Evolutionary conservation across 495 filamentous ascomycete genomes (phyloP).

Genomic region (Daldinia caldariorum): DNA sequence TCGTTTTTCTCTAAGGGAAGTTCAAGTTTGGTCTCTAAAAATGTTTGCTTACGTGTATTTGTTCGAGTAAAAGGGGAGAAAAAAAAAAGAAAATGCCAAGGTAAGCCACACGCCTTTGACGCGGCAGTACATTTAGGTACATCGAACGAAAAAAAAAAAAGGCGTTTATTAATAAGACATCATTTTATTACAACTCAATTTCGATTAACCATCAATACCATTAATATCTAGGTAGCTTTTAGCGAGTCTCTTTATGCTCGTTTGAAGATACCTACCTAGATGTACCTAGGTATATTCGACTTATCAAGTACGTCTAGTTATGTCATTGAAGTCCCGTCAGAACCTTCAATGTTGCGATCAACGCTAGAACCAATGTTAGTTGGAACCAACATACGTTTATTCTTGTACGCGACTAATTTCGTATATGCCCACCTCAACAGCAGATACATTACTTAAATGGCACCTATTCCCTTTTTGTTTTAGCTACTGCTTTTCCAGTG

Average conservation of each 20-base stretch:
- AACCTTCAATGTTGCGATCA: too few species aligned
- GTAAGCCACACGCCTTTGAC: neutral
- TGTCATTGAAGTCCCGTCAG: too few species aligned
- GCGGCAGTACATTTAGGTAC: neutral
- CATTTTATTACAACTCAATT: conserved; percentile 20
- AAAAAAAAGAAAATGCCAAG: neutral
- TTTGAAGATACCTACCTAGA: neutral
- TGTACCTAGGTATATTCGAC: too few species aligned
- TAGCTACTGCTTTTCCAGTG: neutral
- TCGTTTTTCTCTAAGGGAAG: neutral
- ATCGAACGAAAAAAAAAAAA: neutral
- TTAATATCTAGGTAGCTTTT: too few species aligned
- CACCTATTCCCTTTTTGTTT: conserved; percentile 3
- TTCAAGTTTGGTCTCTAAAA: neutral
- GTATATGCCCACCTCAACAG: neutral
- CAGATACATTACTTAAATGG: neutral
- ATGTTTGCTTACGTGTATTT: conserved; percentile 6
- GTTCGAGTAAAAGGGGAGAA: neutral
- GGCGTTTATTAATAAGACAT: conserved; percentile 14
- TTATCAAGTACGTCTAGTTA: too few species aligned
- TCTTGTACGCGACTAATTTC: too few species aligned
- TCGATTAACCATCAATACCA: neutral
- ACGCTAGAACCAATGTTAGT: too few species aligned
- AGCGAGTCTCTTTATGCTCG: neutral
- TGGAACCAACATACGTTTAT: too few species aligned